phyloP scores from a whole-genome alignment of 352 stramenopile genomes.

The Globisporangium cylindrosporum region DNA sequence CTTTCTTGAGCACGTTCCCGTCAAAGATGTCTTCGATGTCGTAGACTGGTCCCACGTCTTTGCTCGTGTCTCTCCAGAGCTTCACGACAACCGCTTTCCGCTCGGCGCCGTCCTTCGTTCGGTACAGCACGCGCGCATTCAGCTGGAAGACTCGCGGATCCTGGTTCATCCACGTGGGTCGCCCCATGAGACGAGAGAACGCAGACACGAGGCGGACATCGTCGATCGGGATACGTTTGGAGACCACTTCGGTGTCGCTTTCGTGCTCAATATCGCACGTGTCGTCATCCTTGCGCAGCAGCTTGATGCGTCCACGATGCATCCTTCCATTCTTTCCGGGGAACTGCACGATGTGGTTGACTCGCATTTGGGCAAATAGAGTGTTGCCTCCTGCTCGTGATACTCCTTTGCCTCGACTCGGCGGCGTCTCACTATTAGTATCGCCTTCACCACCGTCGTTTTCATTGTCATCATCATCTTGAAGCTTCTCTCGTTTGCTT shows the following conservation, averaged over 20 bases:
- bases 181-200: constrained; percentile 26
- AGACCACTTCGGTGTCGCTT: constrained; percentile 44
- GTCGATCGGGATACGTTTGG: constrained; percentile 40
- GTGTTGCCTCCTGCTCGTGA: not conserved
- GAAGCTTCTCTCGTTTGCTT: constrained; percentile 13
- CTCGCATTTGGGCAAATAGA: constrained; percentile 26
- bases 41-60: constrained; percentile 12
- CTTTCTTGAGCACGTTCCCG: constrained; percentile 37
- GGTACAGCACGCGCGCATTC: constrained; percentile 56
- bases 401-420: not conserved
- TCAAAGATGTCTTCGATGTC: constrained; percentile 51
- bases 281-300: constrained; percentile 37
- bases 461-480: constrained; percentile 17
- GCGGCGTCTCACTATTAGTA: constrained; percentile 7
- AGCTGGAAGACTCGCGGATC: constrained; percentile 31
- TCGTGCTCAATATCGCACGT: constrained; percentile 64
- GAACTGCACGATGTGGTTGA: constrained; percentile 60
- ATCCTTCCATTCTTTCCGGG: constrained; percentile 39
- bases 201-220: constrained; percentile 28
- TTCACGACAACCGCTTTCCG: constrained; percentile 58
- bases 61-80: constrained; percentile 26
- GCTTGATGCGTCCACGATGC: constrained; percentile 45
- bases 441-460: not conserved
- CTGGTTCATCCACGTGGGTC: constrained; percentile 13
- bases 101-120: constrained; percentile 41